Evolutionary conservation across 257 asterid genomes (phyloP), one percentile per base, ranked within the genome.

Genomic region (Penstemon barbatus): DNA sequence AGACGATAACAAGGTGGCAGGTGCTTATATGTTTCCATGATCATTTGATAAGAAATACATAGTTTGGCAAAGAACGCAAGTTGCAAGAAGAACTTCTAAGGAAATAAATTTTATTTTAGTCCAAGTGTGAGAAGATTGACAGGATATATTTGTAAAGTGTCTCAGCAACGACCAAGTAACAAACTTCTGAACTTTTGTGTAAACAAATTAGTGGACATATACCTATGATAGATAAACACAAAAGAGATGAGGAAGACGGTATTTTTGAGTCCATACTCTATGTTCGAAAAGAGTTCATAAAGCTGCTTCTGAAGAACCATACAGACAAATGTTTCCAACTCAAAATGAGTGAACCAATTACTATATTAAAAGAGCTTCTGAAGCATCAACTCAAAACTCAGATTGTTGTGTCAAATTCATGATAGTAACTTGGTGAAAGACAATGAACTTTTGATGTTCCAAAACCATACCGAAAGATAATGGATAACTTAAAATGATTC

Each of bases 321-420:
- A 8, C 25, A 66, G 33, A 9, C 3, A 54, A 53, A 13, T 40
- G 4, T 54, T 11, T 8, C 37, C 10, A 49, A 48, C 12, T 4
- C 69, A 56, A 33, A 25, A 25, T 56, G 61, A 56, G 61, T 18
- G 25, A 49, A 64, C 18, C 45, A 46, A 44, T 44, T 57, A 68
- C 72, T 68, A 68, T 9, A 4, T 55, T 43, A 56, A 9, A 50
- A 25, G 63, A 3, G 9, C 50, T 52, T 40, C n/a, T 44, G 5
- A 61, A 39, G 62, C 42, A 50, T 45, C 13, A 69, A 37, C 12
- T 37, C 54, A 13, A 3, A 52, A 51, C 39, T 18, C 46, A 40
- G 3, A 48, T 39, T 39, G 68, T 39, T 60, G 8, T 59, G 39
- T 33, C 33, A 52, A 52, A 64, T 67, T 43, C 71, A 40, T 5